These are phyloP conservation scores for Raffaelea arxii DNA, from an alignment of 2,329 filamentous ascomycete species.

Conservation along the genomic window DNA sequence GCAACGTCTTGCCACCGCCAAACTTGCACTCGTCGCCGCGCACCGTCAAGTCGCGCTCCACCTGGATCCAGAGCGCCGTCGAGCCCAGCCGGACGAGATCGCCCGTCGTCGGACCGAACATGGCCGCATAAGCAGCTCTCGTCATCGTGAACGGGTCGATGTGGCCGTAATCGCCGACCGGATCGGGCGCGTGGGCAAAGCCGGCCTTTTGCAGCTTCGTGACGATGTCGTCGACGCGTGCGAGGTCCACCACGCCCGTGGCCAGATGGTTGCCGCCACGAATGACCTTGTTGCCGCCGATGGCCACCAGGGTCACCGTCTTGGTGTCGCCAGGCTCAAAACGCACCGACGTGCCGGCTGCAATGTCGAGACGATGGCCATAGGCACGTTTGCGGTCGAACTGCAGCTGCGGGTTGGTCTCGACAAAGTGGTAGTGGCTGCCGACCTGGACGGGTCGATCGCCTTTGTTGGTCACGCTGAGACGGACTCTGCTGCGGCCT, in stretches of 20 bases:
- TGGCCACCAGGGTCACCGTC: conserved; percentile 83
- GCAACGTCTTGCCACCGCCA: conserved; percentile 84
- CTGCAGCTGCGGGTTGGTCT: conserved; percentile 81
- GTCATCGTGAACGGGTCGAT: conserved; percentile 63
- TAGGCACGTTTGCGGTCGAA: conserved; percentile 80
- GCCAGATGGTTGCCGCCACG: conserved; percentile 77
- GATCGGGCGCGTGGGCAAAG: conserved; percentile 65
- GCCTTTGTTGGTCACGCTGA: conserved; percentile 76
- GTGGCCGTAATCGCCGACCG: conserved; percentile 38
- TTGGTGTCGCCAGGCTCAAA: conserved; percentile 92
- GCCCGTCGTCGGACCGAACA: conserved; percentile 90
- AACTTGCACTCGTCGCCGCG: conserved; percentile 96
- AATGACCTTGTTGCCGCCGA: conserved; percentile 71
- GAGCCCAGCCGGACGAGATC: conserved; percentile 73
- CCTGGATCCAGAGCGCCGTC: conserved; percentile 82
- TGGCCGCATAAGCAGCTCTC: conserved; percentile 66
- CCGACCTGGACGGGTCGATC: conserved; percentile 89
- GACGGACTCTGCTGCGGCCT: conserved; percentile 59
- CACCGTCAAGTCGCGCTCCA: conserved; percentile 74
- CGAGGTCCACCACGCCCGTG: conserved; percentile 57
- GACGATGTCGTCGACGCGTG: conserved; percentile 56
- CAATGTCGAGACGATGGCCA: conserved; percentile 79
- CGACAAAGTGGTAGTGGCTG: conserved; percentile 93
- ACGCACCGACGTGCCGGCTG: conserved; percentile 82
- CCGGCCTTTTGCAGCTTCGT: conserved; percentile 58